Percentiles rank a stretch among this genome's conserved stretches.
phyloP scores from a whole-genome alignment of 2,329 filamentous ascomycete species.

The Colletotrichum ledebouriae region DNA sequence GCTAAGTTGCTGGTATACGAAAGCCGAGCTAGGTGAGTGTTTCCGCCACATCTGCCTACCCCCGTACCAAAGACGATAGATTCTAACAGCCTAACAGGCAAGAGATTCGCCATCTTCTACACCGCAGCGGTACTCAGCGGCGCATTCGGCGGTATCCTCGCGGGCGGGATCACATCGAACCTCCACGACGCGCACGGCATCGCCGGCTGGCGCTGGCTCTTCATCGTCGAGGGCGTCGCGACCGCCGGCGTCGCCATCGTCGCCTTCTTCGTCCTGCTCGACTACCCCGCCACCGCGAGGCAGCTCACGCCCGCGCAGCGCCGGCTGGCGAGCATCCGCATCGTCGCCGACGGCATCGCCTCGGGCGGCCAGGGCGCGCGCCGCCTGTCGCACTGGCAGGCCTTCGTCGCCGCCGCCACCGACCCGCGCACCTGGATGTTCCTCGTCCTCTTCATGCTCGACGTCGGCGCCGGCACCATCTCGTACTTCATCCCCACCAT shows the following conservation, averaged over 20 bases:
- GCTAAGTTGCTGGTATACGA: conserved; percentile 69
- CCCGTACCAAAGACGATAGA: too few relatives aligned
- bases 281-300: conserved; percentile 75
- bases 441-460: conserved; percentile 63
- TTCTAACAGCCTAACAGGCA: conserved; percentile 54
- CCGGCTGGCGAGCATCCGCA: conserved; percentile 64
- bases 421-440: conserved; percentile 64
- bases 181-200: conserved; percentile 62
- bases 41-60: neutral
- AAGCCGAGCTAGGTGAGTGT: conserved; percentile 27
- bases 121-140: conserved; percentile 66
- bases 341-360: conserved; percentile 57
- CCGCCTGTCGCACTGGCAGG: conserved; percentile 47
- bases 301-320: conserved; percentile 73
- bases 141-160: conserved; percentile 66
- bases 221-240: conserved; percentile 71
- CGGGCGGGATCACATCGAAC: conserved; percentile 60
- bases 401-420: conserved; percentile 52
- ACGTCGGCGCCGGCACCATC: conserved; percentile 60
- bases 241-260: conserved; percentile 73
- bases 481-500: conserved; percentile 69
- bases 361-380: conserved; percentile 48
- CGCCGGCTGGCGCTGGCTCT: conserved; percentile 66
- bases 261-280: conserved; percentile 77
- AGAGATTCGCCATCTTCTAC: conserved; percentile 70